Conservation (phyloP, 148 eudicot species). For the Nepenthes gracilis region DNA sequence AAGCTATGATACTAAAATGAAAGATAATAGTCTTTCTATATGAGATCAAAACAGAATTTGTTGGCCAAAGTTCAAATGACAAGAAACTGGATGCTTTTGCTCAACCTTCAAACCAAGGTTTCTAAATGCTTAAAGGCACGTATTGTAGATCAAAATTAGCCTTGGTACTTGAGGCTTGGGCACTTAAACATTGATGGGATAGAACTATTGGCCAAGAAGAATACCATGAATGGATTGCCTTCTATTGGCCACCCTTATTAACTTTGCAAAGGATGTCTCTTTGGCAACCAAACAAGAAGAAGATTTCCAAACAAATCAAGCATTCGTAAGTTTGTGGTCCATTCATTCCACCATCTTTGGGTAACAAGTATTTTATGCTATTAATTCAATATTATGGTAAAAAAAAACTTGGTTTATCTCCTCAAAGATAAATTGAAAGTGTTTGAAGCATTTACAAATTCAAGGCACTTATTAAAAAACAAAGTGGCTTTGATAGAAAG, state of each 20-base stretch:
- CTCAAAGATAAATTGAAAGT: constrained; percentile 5
- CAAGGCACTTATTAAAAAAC: constrained; percentile 6
- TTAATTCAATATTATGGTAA: constrained; percentile 11
- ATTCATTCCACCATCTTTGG: neutral
- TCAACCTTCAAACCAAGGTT: neutral
- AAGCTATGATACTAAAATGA: neutral
- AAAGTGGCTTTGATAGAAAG: constrained; percentile 5
- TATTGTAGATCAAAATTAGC: neutral
- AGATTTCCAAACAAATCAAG: neutral
- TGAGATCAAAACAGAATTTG: neutral
- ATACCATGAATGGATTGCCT: neutral
- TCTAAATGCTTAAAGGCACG: constrained; percentile 1
- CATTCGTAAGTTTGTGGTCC: constrained; percentile 8
- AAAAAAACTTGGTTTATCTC: constrained; percentile 10
- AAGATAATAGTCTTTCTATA: neutral
- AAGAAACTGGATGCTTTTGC: neutral
- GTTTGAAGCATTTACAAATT: constrained; percentile 1
- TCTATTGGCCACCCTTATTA: neutral
- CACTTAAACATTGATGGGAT: neutral
- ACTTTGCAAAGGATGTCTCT: constrained; percentile 1
- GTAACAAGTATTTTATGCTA: constrained; percentile 9
- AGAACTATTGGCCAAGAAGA: neutral
- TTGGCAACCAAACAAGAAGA: neutral
- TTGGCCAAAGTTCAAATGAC: constrained; percentile 1
- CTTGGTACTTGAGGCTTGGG: constrained; percentile 2